Conservation (phyloP, 2,329 filamentous ascomycete genomes). For the Drechmeria coniospora region DNA sequence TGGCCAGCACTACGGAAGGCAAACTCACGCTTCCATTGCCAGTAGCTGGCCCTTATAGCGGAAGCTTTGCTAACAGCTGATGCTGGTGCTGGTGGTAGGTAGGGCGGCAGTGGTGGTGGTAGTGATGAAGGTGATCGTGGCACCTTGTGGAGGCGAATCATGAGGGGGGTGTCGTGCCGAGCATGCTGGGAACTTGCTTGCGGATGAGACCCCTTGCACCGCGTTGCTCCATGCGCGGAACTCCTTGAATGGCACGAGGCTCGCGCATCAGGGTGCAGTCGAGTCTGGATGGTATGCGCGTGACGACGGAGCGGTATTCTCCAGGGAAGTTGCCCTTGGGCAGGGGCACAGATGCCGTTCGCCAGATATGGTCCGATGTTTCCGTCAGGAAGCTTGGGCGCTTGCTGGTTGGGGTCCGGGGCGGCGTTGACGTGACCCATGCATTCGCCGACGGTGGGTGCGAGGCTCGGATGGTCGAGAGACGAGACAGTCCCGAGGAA, state of each 20-base stretch:
- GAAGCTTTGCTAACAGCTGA: too few relatives aligned
- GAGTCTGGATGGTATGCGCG: slow-evolving; percentile 63
- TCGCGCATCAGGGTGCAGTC: slow-evolving; percentile 84
- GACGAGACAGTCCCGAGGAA: slow-evolving; percentile 46
- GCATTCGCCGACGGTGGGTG: slow-evolving; percentile 31
- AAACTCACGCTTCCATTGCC: too few relatives aligned
- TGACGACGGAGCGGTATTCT: slow-evolving; percentile 45
- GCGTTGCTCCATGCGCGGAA: slow-evolving; percentile 48
- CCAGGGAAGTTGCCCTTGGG: slow-evolving; percentile 47
- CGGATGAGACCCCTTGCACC: slow-evolving; percentile 32
- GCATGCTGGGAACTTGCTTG: slow-evolving; percentile 39
- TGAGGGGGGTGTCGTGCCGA: slow-evolving; percentile 25
- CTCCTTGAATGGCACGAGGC: slow-evolving; percentile 74
- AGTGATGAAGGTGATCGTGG: too few relatives aligned
- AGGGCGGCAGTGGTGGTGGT: too few relatives aligned
- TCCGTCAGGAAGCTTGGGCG: slow-evolving; percentile 51
- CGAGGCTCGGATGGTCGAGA: slow-evolving; percentile 43
- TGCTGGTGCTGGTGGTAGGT: too few relatives aligned
- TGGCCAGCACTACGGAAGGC: too few relatives aligned
- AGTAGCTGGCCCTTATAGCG: too few relatives aligned
- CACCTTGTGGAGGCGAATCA: too few relatives aligned
- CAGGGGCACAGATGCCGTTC: slow-evolving; percentile 45
- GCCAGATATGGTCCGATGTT: slow-evolving; percentile 66
- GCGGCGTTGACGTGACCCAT: slow-evolving; percentile 20
- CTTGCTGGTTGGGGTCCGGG: slow-evolving; percentile 21